Base-by-base conservation (phyloP, 805 yeast genomes). In the Saccharomycopsis microspora region DNA sequence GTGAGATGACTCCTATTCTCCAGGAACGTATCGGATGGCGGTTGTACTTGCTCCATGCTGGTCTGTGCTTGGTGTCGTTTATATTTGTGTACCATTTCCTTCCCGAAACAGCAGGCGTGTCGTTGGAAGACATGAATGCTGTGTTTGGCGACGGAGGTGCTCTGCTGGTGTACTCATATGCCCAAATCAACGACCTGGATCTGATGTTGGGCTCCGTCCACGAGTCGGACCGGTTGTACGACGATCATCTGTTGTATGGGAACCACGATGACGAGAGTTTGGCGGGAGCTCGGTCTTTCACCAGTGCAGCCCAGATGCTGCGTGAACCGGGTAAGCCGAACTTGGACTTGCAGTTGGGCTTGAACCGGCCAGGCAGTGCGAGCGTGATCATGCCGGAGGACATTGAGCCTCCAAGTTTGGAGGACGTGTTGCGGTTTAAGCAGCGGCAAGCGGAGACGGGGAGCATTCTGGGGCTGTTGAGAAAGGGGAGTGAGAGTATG, bases 71-170 rank as follows among this genome's bases (percentile, higher is more conserved):
- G 42, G 61, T 81, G 40, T 85, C 95, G 3, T 79, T 84, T 51
- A 61, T 83, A 36, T 78, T 82, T 28, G 96, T 88, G 8, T 77
- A 72, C 65, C 73, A 71, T 48, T 67, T 79, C 42, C 87, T 83
- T 61, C 96, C 96, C 1, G 97, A 89, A 61, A 89, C 96, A 2
- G 87, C 84, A 57, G 96, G 96, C 7, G 77, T 88, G 43, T 73
- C 81, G 30, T 70, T 88, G 48, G 97, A 89, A 60, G 96, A 89
- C 50, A 88, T 89, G 95, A 96, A 89, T 53, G 75, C 85, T 3
- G 74, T 88, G 9, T 88, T 89, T 62, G 95, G 89, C 55, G 96
- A 80, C 57, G 60, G 71, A 27, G 60, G 71, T 29, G 46, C 45
- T n/a, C 58, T 66, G 0, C 64, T 69, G 5, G 58, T 60, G 33